These are phyloP conservation scores for Globisporangium nagaii DNA, from an alignment of 352 stramenopile species.

Conservation along the genomic window DNA sequence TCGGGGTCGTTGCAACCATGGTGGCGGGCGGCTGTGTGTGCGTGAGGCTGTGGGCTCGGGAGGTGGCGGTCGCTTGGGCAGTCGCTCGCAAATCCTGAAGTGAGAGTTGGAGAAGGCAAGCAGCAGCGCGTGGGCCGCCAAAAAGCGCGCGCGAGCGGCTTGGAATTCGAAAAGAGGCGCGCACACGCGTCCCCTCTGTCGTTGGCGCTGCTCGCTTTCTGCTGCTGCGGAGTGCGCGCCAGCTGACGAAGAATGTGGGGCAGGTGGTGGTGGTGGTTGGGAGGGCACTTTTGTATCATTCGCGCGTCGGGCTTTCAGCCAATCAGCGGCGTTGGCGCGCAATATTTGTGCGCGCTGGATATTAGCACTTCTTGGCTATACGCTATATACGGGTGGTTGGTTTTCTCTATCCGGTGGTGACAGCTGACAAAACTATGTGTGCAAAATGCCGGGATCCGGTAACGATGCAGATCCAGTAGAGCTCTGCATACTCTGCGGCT, in stretches of 20 bases:
- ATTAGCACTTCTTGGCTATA: too few relatives aligned
- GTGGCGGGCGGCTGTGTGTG: neutral
- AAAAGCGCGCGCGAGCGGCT: conserved; percentile 12
- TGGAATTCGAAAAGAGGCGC: conserved; percentile 15
- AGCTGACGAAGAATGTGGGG: too few relatives aligned
- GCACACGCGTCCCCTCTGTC: neutral
- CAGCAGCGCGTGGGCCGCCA: neutral
- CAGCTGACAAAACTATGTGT: conserved; percentile 1
- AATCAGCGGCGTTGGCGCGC: conserved; percentile 19
- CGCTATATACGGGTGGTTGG: too few relatives aligned
- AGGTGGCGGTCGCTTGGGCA: conserved; percentile 8
- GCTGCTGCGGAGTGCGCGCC: too few relatives aligned
- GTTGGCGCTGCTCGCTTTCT: neutral
- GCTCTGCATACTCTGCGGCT: too few relatives aligned
- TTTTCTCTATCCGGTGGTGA: neutral
- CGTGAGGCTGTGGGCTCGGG: neutral
- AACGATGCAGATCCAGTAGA: too few relatives aligned
- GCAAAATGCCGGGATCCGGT: too few relatives aligned
- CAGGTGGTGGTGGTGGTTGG: too few relatives aligned
- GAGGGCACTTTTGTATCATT: too few relatives aligned
- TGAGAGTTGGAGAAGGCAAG: conserved; percentile 6
- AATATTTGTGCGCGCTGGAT: too few relatives aligned
- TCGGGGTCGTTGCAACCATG: conserved; percentile 33
- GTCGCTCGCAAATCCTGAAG: conserved; percentile 7
- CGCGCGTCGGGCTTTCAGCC: conserved; percentile 10